These are phyloP conservation scores for Bipolaris sorokiniana DNA, from an alignment of 2,329 filamentous ascomycete genomes.

Conservation along the genomic window DNA sequence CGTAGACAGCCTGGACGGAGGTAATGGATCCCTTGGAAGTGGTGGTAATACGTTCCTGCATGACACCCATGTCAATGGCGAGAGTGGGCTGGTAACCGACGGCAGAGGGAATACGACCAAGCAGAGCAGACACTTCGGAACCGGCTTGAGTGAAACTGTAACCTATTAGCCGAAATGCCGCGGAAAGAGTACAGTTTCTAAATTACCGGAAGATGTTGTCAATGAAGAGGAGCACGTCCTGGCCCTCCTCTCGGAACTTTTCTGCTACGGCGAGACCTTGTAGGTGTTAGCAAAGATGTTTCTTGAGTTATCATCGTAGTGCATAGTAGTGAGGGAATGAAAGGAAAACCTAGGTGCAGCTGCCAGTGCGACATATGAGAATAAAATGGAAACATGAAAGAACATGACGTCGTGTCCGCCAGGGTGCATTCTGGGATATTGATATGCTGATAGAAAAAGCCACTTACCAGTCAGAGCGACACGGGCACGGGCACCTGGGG, in stretches of 20 bases:
- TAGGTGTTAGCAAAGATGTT: neutral
- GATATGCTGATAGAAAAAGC: neutral
- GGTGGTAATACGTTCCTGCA: slow-evolving; percentile 99
- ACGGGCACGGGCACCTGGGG: slow-evolving; percentile 98
- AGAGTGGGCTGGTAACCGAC: slow-evolving; percentile 82
- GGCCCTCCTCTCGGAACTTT: slow-evolving; percentile 82
- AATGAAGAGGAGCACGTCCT: slow-evolving; percentile 99
- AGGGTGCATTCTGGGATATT: no score
- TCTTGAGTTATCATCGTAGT: no score
- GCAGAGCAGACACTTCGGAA: slow-evolving; percentile 99
- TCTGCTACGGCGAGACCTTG: slow-evolving; percentile 45
- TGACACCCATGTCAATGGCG: slow-evolving; percentile 46
- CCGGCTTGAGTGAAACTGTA: slow-evolving; percentile 67
- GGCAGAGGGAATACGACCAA: slow-evolving; percentile 99
- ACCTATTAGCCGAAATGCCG: no score
- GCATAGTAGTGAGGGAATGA: neutral
- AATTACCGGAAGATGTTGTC: slow-evolving; percentile 99
- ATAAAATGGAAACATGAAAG: no score
- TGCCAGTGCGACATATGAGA: no score
- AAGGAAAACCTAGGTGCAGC: neutral
- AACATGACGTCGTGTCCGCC: no score
- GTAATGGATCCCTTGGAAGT: slow-evolving; percentile 99
- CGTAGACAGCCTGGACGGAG: slow-evolving; percentile 99
- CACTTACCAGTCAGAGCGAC: slow-evolving; percentile 84
- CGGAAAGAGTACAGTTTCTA: no score